Conservation (phyloP, 768 basidiomycete species). For the Hygrophorus russula region DNA sequence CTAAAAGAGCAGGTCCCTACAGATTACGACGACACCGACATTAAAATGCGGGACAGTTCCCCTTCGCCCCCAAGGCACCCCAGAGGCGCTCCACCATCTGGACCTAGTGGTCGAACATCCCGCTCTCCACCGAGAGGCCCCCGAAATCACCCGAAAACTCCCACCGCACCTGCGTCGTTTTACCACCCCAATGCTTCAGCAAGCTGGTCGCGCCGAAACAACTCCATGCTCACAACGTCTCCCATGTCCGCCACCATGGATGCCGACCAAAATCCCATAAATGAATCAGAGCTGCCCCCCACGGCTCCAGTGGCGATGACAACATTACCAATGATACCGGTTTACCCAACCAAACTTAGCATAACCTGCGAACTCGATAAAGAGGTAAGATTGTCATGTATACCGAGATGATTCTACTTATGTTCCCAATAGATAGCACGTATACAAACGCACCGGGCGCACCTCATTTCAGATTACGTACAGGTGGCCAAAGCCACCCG, state of each 20-base stretch:
- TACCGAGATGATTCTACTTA: not conserved
- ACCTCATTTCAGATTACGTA: constrained; percentile 27
- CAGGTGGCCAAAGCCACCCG: constrained; percentile 28
- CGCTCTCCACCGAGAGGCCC: constrained; percentile 32
- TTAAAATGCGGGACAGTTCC: constrained; percentile 12
- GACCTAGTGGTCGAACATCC: constrained; percentile 3
- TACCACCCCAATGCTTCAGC: not conserved
- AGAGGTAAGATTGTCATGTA: constrained; percentile 4
- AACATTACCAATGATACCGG: constrained; percentile 18
- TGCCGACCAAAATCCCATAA: not conserved
- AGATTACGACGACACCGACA: constrained; percentile 10
- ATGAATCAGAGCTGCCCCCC: not conserved
- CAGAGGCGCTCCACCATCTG: constrained; percentile 2
- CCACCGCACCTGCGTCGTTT: not conserved
- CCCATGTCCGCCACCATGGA: constrained; percentile 2
- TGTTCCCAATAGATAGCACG: constrained; percentile 16
- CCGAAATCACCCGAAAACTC: constrained; percentile 7
- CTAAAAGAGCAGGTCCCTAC: constrained; percentile 8
- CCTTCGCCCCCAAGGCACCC: constrained; percentile 16
- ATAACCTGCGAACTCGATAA: constrained; percentile 14
- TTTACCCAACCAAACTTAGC: constrained; percentile 15
- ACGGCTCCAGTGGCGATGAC: no score
- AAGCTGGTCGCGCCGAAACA: constrained; percentile 4
- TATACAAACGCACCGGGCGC: constrained; percentile 26
- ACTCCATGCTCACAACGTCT: not conserved